Conservation (phyloP, 2,329 filamentous ascomycete species). For the Chaetomiaceae sp. region DNA sequence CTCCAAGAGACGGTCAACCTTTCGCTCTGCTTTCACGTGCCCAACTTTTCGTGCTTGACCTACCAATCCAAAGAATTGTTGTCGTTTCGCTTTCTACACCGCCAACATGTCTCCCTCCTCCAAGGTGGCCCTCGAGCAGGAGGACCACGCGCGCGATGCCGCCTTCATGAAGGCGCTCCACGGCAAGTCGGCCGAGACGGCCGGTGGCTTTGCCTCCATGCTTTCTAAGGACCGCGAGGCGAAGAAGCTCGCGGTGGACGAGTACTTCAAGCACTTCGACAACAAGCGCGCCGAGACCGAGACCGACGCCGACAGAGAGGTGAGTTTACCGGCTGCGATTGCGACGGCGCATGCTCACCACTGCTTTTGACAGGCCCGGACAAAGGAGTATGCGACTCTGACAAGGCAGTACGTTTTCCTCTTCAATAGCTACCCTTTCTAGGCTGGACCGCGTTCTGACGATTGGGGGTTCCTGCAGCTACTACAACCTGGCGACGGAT, state of each 20-base stretch:
- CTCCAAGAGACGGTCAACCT: not conserved
- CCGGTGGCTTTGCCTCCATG: constrained; percentile 76
- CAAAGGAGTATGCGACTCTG: constrained; percentile 84
- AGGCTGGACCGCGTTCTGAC: constrained; percentile 18
- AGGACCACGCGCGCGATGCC: constrained; percentile 81
- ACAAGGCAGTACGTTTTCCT: constrained; percentile 73
- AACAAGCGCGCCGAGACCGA: constrained; percentile 68
- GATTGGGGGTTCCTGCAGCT: constrained; percentile 47
- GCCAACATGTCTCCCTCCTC: constrained; percentile 21
- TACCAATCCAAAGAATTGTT: not conserved
- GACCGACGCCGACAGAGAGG: constrained; percentile 75
- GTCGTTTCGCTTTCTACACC: not conserved
- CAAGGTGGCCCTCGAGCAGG: constrained; percentile 57
- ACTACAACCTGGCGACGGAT: constrained; percentile 96
- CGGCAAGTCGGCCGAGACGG: constrained; percentile 60
- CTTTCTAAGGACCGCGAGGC: constrained; percentile 64
- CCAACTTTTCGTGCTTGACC: not conserved
- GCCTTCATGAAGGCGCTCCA: constrained; percentile 88
- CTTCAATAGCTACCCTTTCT: not conserved
- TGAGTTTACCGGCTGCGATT: constrained; percentile 35
- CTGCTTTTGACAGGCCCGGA: constrained; percentile 54
- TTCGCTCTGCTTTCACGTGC: not conserved
- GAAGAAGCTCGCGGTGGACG: constrained; percentile 61
- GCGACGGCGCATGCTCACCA: not conserved
- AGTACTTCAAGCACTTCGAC: constrained; percentile 86